Conservation (phyloP, 2,329 filamentous ascomycete species). For the Penicillium paneum region DNA sequence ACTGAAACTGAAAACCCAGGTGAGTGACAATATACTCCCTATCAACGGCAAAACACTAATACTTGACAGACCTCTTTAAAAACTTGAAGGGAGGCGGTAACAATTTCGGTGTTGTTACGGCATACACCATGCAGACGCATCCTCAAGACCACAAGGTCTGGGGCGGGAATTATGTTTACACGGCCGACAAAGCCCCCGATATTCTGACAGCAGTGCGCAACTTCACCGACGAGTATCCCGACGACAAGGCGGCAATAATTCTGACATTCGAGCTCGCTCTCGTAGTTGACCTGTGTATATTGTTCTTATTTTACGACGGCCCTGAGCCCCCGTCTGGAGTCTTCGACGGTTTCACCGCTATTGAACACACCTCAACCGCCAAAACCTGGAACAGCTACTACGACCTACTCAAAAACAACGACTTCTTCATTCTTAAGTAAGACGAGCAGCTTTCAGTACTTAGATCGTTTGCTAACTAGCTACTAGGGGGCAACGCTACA, state of each 20-base stretch:
- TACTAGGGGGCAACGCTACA: slow-evolving; percentile 39
- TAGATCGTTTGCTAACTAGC: background rate
- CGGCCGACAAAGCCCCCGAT: slow-evolving; percentile 35
- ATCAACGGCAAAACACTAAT: background rate
- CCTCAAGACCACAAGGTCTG: slow-evolving; percentile 40
- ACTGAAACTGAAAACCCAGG: slow-evolving; percentile 35
- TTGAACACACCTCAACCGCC: slow-evolving; percentile 46
- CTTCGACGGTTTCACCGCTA: slow-evolving; percentile 56
- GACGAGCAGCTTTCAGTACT: background rate
- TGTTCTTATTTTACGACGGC: slow-evolving; percentile 64
- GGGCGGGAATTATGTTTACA: slow-evolving; percentile 49
- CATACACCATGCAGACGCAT: slow-evolving; percentile 35
- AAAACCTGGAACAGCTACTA: slow-evolving; percentile 49
- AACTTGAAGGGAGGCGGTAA: slow-evolving; percentile 45
- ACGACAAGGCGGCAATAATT: slow-evolving; percentile 61
- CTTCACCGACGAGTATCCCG: slow-evolving; percentile 49
- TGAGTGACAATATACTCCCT: slow-evolving; percentile 3
- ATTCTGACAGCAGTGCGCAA: slow-evolving; percentile 33
- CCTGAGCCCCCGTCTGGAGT: slow-evolving; percentile 50
- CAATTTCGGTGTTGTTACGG: slow-evolving; percentile 47
- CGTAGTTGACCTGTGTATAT: slow-evolving; percentile 54
- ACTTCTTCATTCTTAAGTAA: slow-evolving; percentile 35
- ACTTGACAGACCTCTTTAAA: slow-evolving; percentile 37
- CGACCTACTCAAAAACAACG: slow-evolving; percentile 46
- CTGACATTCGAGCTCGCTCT: slow-evolving; percentile 51